phyloP scores from a whole-genome alignment of 2,329 filamentous ascomycete genomes.

The Coniochaeta hoffmannii region DNA sequence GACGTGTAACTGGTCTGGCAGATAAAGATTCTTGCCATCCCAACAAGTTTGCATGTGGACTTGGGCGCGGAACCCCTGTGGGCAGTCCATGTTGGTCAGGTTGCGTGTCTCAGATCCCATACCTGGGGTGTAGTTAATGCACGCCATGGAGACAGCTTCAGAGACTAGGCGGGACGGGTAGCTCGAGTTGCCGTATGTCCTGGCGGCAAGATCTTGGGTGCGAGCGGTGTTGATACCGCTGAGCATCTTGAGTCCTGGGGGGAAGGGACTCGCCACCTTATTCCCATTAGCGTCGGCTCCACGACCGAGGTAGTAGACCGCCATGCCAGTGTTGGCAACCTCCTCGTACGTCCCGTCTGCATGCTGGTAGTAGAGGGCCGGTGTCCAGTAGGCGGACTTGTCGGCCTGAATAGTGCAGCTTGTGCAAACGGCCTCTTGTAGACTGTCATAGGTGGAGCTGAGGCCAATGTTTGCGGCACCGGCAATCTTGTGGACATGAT shows the following conservation, averaged over 20 bases:
- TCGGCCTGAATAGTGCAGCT: conserved; percentile 51
- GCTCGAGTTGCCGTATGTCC: conserved; percentile 24
- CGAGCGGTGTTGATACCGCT: conserved; percentile 42
- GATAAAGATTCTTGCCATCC: conserved; percentile 48
- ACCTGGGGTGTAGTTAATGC: conserved; percentile 14
- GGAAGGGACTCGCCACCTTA: conserved; percentile 34
- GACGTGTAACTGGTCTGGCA: conserved; percentile 30
- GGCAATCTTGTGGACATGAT: conserved; percentile 49
- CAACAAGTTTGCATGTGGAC: conserved; percentile 58
- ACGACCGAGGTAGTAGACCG: conserved; percentile 54
- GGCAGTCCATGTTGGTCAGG: conserved; percentile 49
- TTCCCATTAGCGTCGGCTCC: conserved; percentile 39
- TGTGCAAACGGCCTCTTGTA: conserved; percentile 44
- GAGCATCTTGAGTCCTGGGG: conserved; percentile 51
- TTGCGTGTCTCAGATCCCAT: conserved; percentile 35
- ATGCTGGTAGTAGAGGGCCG: conserved; percentile 49
- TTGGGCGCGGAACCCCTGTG: conserved; percentile 50
- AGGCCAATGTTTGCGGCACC: conserved; percentile 47
- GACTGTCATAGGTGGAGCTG: conserved; percentile 31
- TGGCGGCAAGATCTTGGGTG: conserved; percentile 17
- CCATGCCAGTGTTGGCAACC: conserved; percentile 44
- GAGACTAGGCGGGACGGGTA: conserved; percentile 23
- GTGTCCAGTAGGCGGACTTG: conserved; percentile 56
- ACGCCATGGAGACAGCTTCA: conserved; percentile 21
- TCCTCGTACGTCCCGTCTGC: conserved; percentile 44